phyloP scores from a whole-genome alignment of 2,329 filamentous ascomycete species.

The Colletotrichum falcatum region DNA sequence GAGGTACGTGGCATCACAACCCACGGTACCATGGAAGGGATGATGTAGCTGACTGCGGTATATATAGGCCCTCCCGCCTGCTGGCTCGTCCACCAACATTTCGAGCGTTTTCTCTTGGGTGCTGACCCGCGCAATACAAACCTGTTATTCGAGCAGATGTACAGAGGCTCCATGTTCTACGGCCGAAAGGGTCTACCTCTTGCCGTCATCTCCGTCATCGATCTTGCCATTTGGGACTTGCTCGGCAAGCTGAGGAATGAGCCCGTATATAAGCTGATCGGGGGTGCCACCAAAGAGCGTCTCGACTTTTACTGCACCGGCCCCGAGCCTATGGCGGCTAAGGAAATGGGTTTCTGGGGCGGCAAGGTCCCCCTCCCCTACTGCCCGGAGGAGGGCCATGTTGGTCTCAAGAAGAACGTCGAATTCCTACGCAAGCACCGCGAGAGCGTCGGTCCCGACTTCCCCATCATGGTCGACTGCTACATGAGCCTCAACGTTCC shows the following conservation, averaged over 20 bases:
- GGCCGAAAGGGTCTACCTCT: slow-evolving; percentile 91
- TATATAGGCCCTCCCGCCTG: slow-evolving; percentile 82
- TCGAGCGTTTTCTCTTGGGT: slow-evolving; percentile 90
- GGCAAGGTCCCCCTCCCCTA: slow-evolving; percentile 92
- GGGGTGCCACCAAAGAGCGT: slow-evolving; percentile 85
- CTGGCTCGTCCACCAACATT: slow-evolving; percentile 94
- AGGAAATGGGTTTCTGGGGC: slow-evolving; percentile 89
- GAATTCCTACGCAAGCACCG: slow-evolving; percentile 89
- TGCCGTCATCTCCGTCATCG: slow-evolving; percentile 93
- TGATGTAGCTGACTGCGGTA: neutral
- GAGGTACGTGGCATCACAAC: slow-evolving; percentile 62
- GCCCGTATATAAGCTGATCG: slow-evolving; percentile 94
- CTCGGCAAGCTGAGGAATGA: slow-evolving; percentile 91
- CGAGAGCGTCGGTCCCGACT: slow-evolving; percentile 87
- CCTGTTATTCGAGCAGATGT: slow-evolving; percentile 96
- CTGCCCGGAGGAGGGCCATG: slow-evolving; percentile 87
- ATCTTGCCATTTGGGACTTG: slow-evolving; percentile 92
- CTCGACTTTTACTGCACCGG: slow-evolving; percentile 96
- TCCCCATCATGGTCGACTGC: slow-evolving; percentile 94
- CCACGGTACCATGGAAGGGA: neutral
- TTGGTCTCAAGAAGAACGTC: slow-evolving; percentile 87
- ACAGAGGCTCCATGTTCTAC: slow-evolving; percentile 95
- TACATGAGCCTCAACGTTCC: slow-evolving; percentile 96
- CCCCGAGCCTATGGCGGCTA: slow-evolving; percentile 83
- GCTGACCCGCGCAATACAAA: slow-evolving; percentile 93